Conservation (phyloP, 129 eudicot species). For the Calendula officinalis region DNA sequence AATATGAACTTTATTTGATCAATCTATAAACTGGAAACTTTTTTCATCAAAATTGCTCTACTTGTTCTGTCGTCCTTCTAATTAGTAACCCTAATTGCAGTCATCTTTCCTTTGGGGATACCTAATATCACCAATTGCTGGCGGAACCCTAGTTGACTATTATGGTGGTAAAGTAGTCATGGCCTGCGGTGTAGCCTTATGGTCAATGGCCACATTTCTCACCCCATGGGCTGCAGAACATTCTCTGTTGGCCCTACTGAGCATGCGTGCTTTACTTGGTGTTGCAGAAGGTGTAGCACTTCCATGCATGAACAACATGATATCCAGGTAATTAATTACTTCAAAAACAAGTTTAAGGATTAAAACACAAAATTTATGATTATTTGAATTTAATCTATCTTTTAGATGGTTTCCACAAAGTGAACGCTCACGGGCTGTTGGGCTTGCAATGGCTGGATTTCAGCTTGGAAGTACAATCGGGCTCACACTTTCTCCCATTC, state of each 20-base stretch:
- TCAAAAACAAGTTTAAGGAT: neutral
- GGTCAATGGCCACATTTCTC: constrained; percentile 95
- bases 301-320: constrained; percentile 99
- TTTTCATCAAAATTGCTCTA: constrained; percentile 14
- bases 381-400: constrained; percentile 15
- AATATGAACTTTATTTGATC: too few relatives aligned
- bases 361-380: too few relatives aligned
- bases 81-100: constrained; percentile 58
- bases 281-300: constrained; percentile 99
- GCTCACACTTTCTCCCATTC: constrained; percentile 93
- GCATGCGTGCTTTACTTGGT: constrained; percentile 78
- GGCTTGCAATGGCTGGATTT: constrained; percentile 99
- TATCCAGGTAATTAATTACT: constrained; percentile 64
- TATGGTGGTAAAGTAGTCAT: constrained; percentile 93
- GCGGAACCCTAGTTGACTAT: constrained; percentile 93
- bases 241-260: constrained; percentile 66
- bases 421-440: constrained; percentile 92
- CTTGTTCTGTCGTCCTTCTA: constrained; percentile 34
- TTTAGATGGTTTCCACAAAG: constrained; percentile 93
- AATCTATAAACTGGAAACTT: constrained; percentile 7
- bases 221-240: constrained; percentile 97
- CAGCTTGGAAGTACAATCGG: constrained; percentile 99
- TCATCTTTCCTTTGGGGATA: constrained; percentile 99
- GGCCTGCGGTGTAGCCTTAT: constrained; percentile 95
- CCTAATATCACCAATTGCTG: constrained; percentile 93